Conservation (phyloP, 345 rosid species). For the Acer yangbiense region DNA sequence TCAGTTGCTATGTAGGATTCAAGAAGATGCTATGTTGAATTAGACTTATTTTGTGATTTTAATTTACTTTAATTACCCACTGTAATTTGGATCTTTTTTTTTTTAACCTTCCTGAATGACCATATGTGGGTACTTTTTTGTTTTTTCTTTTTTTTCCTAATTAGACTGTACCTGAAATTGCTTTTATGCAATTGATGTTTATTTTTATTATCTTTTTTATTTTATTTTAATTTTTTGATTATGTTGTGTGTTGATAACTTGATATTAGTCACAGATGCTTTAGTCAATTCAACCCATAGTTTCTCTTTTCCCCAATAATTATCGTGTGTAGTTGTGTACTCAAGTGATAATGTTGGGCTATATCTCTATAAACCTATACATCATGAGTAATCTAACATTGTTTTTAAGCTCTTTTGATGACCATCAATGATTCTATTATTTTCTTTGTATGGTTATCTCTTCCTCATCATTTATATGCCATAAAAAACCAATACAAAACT, state of each 20-base stretch:
- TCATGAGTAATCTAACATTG: background rate
- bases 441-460: background rate
- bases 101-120: slow-evolving; percentile 1
- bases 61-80: slow-evolving; percentile 12
- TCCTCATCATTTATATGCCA: background rate
- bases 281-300: slow-evolving; percentile 28
- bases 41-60: slow-evolving; percentile 12
- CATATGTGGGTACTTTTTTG: slow-evolving; percentile 21
- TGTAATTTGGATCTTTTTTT: slow-evolving; percentile 18
- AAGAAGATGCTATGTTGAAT: slow-evolving; percentile 43
- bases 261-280: slow-evolving; percentile 12
- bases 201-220: background rate
- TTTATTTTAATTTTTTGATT: background rate
- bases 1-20: slow-evolving; percentile 63
- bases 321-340: background rate
- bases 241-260: background rate
- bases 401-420: slow-evolving; percentile 9
- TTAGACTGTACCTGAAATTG: slow-evolving; percentile 28
- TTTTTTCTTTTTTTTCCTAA: slow-evolving; percentile 3
- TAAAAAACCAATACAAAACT: background rate
- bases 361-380: background rate
- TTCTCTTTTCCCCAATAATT: slow-evolving; percentile 9
- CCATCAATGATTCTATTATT: background rate
- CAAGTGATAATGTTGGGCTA: slow-evolving; percentile 6
- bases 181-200: slow-evolving; percentile 18